Conservation (phyloP, 108 stramenopile species). For the Schizochytrium sp. region DNA sequence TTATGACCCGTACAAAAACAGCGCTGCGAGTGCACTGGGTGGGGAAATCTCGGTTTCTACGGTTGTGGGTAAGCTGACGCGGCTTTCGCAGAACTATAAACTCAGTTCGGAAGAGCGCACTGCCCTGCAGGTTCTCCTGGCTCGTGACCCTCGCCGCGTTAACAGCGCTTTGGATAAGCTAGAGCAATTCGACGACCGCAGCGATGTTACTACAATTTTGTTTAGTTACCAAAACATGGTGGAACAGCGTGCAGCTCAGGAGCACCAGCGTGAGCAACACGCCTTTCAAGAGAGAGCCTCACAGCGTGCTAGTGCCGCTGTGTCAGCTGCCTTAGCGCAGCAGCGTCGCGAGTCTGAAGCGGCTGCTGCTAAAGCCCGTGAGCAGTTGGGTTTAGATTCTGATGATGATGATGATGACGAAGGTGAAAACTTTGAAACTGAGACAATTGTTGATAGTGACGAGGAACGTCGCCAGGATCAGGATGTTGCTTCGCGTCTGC, state of each 20-base stretch:
- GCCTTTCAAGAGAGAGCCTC: background rate
- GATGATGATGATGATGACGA: background rate
- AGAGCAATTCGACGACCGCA: background rate
- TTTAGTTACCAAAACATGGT: background rate
- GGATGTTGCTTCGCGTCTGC: background rate
- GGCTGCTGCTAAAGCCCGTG: background rate
- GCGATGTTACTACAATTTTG: background rate
- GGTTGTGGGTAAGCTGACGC: background rate
- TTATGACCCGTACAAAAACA: background rate
- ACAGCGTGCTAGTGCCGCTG: background rate
- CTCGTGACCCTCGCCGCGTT: background rate
- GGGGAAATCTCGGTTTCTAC: conserved; percentile 12
- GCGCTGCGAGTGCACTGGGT: background rate
- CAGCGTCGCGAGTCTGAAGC: conserved; percentile 4
- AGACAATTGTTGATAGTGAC: conserved; percentile 51
- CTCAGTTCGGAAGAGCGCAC: background rate
- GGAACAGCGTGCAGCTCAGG: background rate
- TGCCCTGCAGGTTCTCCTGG: background rate
- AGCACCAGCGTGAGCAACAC: background rate
- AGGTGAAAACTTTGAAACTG: background rate
- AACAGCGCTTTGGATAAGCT: background rate
- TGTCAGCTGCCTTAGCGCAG: background rate
- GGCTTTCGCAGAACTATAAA: background rate
- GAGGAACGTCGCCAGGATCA: conserved; percentile 18
- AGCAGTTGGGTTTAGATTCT: background rate